Evolutionary conservation across 202 grass and related monocot genomes (phyloP).

Genomic region (Hordeum pubiflorum): DNA sequence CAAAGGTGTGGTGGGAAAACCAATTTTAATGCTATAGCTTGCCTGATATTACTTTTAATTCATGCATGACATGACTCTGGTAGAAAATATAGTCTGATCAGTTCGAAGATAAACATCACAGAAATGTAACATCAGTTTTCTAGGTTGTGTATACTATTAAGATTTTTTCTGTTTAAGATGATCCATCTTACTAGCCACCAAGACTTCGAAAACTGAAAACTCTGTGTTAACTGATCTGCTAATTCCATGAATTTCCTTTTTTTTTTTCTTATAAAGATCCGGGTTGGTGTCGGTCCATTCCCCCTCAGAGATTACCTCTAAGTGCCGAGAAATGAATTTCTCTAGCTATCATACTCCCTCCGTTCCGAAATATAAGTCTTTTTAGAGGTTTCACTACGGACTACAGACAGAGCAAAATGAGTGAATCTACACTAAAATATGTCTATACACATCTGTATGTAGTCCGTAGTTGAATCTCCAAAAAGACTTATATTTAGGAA

Average conservation of each 20-base stretch:
- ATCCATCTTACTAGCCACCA: neutral
- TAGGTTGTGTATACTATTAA: neutral
- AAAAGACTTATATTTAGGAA: too few relatives aligned
- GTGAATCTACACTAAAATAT: too few relatives aligned
- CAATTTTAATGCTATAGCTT: neutral
- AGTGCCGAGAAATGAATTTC: neutral
- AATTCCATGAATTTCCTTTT: neutral
- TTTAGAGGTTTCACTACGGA: too few relatives aligned
- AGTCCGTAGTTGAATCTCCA: too few relatives aligned
- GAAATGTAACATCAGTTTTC: neutral
- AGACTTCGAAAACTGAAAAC: conserved; percentile 6
- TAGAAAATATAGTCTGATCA: neutral
- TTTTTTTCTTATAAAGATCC: neutral
- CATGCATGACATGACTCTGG: neutral
- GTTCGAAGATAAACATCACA: neutral
- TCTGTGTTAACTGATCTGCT: neutral
- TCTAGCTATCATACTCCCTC: neutral
- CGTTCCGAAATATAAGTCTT: too few relatives aligned
- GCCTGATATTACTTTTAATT: conserved; percentile 1
- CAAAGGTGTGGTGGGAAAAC: conserved; percentile 36
- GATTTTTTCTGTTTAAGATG: conserved; percentile 13
- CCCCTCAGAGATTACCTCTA: neutral
- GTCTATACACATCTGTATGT: too few relatives aligned
- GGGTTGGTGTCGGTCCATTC: neutral
- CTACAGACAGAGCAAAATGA: too few relatives aligned